Percentiles rank a stretch among this genome's conserved stretches.
Conservation (phyloP, 805 yeast species). For the Suhomyces prunicola region DNA sequence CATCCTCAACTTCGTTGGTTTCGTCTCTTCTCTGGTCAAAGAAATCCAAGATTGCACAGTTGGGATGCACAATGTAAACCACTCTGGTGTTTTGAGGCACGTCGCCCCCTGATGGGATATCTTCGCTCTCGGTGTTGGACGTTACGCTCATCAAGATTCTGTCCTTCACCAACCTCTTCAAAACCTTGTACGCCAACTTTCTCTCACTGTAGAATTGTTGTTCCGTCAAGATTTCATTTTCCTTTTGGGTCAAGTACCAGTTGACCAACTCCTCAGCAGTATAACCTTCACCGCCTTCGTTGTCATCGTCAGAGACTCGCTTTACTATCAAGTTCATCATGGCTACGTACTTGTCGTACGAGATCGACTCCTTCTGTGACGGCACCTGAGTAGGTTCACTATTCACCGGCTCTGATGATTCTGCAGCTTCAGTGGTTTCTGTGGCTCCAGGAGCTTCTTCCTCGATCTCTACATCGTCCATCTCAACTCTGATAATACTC, state of each 20-base stretch:
- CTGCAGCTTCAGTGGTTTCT: slow-evolving; percentile 5
- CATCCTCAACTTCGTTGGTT: background rate
- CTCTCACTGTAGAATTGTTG: slow-evolving; percentile 69
- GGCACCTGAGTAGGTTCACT: background rate
- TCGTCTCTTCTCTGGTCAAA: slow-evolving; percentile 35
- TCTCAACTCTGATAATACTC: slow-evolving; percentile 89
- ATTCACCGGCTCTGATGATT: background rate
- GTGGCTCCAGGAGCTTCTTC: slow-evolving; percentile 35
- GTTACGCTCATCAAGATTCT: slow-evolving; percentile 65
- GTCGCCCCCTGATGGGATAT: slow-evolving; percentile 14
- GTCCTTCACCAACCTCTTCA: slow-evolving; percentile 80
- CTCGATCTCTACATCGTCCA: slow-evolving; percentile 84
- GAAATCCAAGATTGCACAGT: slow-evolving; percentile 73
- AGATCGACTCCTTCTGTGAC: slow-evolving; percentile 44
- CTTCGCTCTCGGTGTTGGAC: slow-evolving; percentile 31
- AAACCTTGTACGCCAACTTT: slow-evolving; percentile 70
- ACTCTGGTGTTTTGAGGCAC: slow-evolving; percentile 22
- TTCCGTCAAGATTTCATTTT: slow-evolving; percentile 66
- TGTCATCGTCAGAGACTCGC: slow-evolving; percentile 54
- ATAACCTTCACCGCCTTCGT: slow-evolving; percentile 54
- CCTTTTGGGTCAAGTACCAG: slow-evolving; percentile 75
- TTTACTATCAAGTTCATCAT: slow-evolving; percentile 80
- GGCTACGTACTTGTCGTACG: slow-evolving; percentile 82
- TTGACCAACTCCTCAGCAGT: slow-evolving; percentile 68
- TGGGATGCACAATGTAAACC: slow-evolving; percentile 63